These are phyloP conservation scores for Neurospora sp. DNA, from an alignment of 2,329 filamentous ascomycete genomes.

Conservation along the genomic window DNA sequence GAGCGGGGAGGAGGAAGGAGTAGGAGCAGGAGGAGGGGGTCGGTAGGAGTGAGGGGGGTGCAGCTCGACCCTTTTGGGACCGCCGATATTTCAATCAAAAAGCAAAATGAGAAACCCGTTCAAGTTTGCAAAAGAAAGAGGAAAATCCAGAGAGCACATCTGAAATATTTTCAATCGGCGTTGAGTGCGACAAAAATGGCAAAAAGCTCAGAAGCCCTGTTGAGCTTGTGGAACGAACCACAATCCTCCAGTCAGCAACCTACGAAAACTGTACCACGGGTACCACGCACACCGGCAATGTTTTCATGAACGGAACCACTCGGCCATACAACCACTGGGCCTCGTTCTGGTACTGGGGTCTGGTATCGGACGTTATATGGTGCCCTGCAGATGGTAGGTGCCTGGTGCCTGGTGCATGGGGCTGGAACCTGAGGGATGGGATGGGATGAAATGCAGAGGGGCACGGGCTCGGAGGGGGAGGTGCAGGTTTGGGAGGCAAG, in stretches of 20 bases:
- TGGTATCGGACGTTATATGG: neutral
- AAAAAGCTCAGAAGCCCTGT: neutral
- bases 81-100: neutral
- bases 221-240: neutral
- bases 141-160: neutral
- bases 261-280: neutral
- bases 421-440: neutral
- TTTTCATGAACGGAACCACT: neutral
- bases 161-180: neutral
- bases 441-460: neutral
- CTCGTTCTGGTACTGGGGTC: neutral
- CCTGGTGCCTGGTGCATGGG: neutral
- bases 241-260: neutral
- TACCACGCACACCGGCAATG: neutral
- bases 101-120: neutral
- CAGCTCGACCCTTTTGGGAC: neutral
- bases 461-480: neutral
- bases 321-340: neutral
- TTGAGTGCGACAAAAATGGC: neutral
- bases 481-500: neutral
- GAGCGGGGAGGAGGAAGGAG: neutral
- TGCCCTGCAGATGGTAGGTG: neutral
- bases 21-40: neutral
- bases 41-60: neutral
- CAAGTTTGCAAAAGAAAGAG: neutral